These are phyloP conservation scores for Apiotrichum porosum DNA, from an alignment of 1,284 basidiomycete species.

Conservation along the genomic window DNA sequence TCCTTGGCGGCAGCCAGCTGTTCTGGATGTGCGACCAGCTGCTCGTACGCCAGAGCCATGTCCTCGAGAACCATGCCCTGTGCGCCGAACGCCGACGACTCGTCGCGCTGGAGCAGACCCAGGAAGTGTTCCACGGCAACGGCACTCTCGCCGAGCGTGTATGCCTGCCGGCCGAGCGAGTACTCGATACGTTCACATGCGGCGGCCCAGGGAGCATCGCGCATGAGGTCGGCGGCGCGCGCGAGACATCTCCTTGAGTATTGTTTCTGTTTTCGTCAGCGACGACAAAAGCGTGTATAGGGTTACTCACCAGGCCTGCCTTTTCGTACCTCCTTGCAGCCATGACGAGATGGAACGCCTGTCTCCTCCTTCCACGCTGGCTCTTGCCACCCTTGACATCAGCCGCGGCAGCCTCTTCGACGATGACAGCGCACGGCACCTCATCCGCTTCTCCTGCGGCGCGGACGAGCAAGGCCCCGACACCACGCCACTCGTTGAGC, in stretches of 20 bases:
- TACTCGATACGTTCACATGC: constrained; percentile 52
- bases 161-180: constrained; percentile 53
- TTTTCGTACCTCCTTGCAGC: constrained; percentile 54
- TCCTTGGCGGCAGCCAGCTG: constrained; percentile 23
- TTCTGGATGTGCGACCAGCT: constrained; percentile 35
- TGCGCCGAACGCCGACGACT: constrained; percentile 32
- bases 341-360: constrained; percentile 51
- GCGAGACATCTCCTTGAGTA: constrained; percentile 49
- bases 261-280: constrained; percentile 41
- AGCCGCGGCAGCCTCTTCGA: constrained; percentile 53
- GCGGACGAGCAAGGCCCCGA: constrained; percentile 39
- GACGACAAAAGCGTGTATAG: neutral
- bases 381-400: constrained; percentile 44
- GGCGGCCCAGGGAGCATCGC: constrained; percentile 47
- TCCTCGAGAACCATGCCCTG: constrained; percentile 51
- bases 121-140: constrained; percentile 52
- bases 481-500: constrained; percentile 43
- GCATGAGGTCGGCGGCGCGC: constrained; percentile 44
- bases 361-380: constrained; percentile 40
- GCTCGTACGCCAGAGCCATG: constrained; percentile 51
- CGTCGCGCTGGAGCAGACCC: constrained; percentile 39
- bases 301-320: constrained; percentile 51
- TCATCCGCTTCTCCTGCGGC: constrained; percentile 51
- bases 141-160: constrained; percentile 51
- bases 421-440: constrained; percentile 51